Base-by-base conservation (phyloP, 2,329 filamentous ascomycete genomes). In the Simplicillium aogashimaense region DNA sequence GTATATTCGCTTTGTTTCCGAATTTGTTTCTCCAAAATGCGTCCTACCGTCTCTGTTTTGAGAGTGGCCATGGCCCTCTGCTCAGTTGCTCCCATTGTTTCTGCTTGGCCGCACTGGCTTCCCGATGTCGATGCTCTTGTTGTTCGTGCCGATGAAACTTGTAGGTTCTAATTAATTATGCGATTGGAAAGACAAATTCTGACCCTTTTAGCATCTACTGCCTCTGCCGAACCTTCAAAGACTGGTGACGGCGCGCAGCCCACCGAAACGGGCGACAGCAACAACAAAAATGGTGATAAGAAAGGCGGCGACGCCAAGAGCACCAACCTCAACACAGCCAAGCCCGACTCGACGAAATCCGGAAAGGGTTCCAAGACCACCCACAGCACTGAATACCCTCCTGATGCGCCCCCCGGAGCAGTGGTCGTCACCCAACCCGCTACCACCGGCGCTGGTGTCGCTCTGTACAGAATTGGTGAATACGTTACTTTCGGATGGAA, bases 401-500 rank as follows among this genome's bases (percentile, higher is more conserved):
- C 64, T 1, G 55, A 60, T 30, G 65, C 71, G 39, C 64, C 70
- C 8, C 62, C 66, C 3, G 78, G 73, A 37, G 61, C 65, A 39
- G 64, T 79, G 30, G 60, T 64, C 36, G 72, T 81, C 64, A 48
- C 72, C 35, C 69, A 65, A 2, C 78, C 78, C 1, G 60, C 65
- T 31, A 56, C 64, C 7, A 65, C 62, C 3, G 53, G 58, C 4
- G 59, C 61, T 10, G 62, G 64, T 18, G 63, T 66, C 9, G 63
- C 69, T 43, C 65, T 78, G 32, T 80, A 74, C 66, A 76, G 76
- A 52, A 76, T 81, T 45, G 72, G 74, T 45, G 69, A 79, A 51
- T 64, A 64, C 35, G 62, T 80, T 34, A 81, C 75, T 12, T 77
- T 74, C 58, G 68, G 60, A 36, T 83, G 77, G 76, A 81, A 81